Base-by-base conservation (phyloP, 2,329 filamentous ascomycete species). In the Arachnopeziza araneosa region DNA sequence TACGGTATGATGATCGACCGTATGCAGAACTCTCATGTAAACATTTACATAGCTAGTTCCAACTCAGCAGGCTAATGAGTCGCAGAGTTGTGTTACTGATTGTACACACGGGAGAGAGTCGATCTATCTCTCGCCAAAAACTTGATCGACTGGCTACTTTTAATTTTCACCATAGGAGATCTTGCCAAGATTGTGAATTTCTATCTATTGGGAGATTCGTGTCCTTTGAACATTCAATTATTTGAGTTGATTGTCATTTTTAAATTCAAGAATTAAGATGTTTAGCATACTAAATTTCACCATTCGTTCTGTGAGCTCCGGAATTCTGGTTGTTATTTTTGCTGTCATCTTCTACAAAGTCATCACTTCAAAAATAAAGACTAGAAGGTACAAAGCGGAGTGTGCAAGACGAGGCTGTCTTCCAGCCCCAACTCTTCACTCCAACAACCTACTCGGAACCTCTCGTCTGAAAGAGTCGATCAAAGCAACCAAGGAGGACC, bases 381-480 rank as follows among this genome's bases (percentile, higher is more conserved):
- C 61, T 55, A 65, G 66, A 52, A 68, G 62, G 50, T 69, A 72
- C 57, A 61, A 66, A 60, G 66, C 59, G 2, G 70, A 74, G 36
- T 69, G 70, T 1, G 65, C 66, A 0, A 54, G 63, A n/a, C 60
- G 69, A 61, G 72, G 72, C 44, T 74, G 72, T 59, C 59, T 63
- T 50, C 64, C 70, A 24, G 70, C 72, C 1, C 70, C 70, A 6
- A 67, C 65, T 17, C 56, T 72, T n/a, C 69, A 66, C 56, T 71
- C 67, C 62, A 71, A 65, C 24, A 73, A 73, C 55, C 63, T 71
- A 8, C 68, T 73, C 44, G 69, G 71, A 17, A 72, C 70, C 57
- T 71, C 69, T 9, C 64, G 69, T 22, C 61, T 74, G 10, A 66
- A 66, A 26, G 71, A 73, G 56, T 72, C 70, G 17, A 69, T 74